Evolutionary conservation across 1,284 basidiomycete genomes (phyloP).

Genomic region (Singerocomus inundabilis): DNA sequence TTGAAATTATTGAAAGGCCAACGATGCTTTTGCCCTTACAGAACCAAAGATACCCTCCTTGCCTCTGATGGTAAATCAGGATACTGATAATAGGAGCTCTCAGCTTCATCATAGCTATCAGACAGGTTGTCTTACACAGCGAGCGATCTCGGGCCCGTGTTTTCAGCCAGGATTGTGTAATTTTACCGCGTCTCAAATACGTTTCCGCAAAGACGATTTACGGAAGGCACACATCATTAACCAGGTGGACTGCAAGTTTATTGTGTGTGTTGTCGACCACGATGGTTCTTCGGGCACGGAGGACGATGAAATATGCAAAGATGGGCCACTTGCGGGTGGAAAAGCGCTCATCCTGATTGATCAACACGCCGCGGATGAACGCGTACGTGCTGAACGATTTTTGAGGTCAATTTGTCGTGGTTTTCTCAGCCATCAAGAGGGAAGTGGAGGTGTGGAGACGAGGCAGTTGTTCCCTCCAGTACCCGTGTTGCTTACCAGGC

Average conservation of each 20-base stretch:
- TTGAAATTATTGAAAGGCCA: conserved; percentile 39
- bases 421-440: conserved; percentile 46
- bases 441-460: conserved; percentile 36
- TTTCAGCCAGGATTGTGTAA: conserved; percentile 13
- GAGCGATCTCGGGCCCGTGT: conserved; percentile 8
- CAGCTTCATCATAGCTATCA: conserved; percentile 15
- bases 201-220: conserved; percentile 56
- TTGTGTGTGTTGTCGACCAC: conserved; percentile 60
- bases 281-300: conserved; percentile 10
- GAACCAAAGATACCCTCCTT: conserved; percentile 49
- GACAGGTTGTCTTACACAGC: conserved; percentile 5
- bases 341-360: conserved; percentile 78
- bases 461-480: conserved; percentile 49
- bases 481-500: conserved; percentile 60
- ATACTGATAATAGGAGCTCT: conserved; percentile 13
- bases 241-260: conserved; percentile 89
- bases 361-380: conserved; percentile 95
- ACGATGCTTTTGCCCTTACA: conserved; percentile 45
- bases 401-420: conserved; percentile 67
- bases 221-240: conserved; percentile 57
- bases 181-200: conserved; percentile 26
- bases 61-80: conserved; percentile 25
- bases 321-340: conserved; percentile 5
- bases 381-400: conserved; percentile 84
- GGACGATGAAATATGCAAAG: conserved; percentile 8